Evolutionary conservation across 169 alveolate species (phyloP).

Genomic region (Cytauxzoon felis): DNA sequence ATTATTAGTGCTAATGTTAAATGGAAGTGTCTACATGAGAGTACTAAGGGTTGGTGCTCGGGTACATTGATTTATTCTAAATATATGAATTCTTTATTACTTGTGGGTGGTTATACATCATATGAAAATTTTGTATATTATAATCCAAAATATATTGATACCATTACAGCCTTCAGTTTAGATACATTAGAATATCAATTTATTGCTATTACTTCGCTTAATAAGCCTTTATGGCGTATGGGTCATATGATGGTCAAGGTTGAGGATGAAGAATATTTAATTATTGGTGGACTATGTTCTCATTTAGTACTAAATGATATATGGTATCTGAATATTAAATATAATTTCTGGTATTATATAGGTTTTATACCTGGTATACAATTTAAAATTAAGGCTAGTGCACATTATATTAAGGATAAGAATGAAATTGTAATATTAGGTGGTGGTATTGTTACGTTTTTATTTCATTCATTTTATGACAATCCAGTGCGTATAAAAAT

Average conservation of each 20-base stretch:
- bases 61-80: not conserved
- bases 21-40: constrained; percentile 1
- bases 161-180: not conserved
- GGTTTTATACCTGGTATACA: not conserved
- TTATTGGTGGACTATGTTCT: constrained; percentile 1
- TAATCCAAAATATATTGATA: not conserved
- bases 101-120: not conserved
- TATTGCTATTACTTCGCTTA: not conserved
- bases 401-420: not conserved
- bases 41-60: not conserved
- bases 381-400: not conserved
- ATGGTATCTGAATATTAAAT: constrained; percentile 7
- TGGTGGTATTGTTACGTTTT: not conserved
- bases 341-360: not conserved
- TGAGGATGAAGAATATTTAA: constrained; percentile 6
- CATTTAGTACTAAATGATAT: not conserved
- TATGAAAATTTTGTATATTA: not conserved
- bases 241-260: constrained; percentile 1
- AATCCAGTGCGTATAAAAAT: not conserved
- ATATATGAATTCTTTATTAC: not conserved
- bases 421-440: constrained; percentile 17
- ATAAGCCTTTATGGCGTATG: not conserved
- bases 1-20: not conserved
- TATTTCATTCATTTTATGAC: constrained; percentile 5
- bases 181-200: not conserved